These are phyloP conservation scores for Codiaeum variegatum DNA, from an alignment of 441 rosid species.

Conservation along the genomic window DNA sequence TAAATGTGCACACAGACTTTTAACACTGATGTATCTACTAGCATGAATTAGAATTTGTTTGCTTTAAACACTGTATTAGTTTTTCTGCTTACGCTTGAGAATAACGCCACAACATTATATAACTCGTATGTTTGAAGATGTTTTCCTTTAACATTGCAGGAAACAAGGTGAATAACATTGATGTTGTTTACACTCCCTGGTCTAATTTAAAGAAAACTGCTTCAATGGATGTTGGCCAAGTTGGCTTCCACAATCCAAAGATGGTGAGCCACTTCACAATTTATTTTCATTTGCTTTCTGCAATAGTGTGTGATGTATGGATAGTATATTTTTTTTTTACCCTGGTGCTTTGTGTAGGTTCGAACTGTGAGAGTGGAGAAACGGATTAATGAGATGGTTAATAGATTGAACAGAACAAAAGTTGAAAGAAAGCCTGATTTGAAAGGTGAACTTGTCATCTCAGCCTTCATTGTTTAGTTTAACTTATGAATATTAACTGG, in stretches of 20 bases:
- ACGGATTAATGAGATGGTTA: constrained; percentile 83
- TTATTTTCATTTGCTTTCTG: background rate
- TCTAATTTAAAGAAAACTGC: constrained; percentile 90
- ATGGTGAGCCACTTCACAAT: constrained; percentile 43
- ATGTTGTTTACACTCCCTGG: constrained; percentile 98
- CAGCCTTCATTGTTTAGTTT: background rate
- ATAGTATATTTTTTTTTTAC: constrained; percentile 14
- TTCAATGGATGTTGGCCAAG: constrained; percentile 99
- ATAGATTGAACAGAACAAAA: constrained; percentile 87
- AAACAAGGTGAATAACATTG: constrained; percentile 86
- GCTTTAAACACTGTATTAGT: background rate
- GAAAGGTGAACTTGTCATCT: constrained; percentile 47
- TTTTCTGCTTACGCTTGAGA: background rate
- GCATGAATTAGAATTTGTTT: background rate
- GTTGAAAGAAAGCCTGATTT: constrained; percentile 88
- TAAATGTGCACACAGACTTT: background rate
- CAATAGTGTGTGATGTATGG: background rate
- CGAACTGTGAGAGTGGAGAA: constrained; percentile 89
- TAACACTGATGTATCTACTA: background rate
- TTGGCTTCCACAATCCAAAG: constrained; percentile 85
- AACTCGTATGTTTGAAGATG: background rate
- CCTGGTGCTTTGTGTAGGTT: constrained; percentile 43
- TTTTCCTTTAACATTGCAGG: constrained; percentile 41
- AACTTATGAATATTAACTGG: constrained; percentile 2
- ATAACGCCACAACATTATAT: background rate